Evolutionary conservation across 1,284 basidiomycete genomes (phyloP), one percentile per base, ranked within the genome.

Genomic region (Neotropicomus parvogracilis): DNA sequence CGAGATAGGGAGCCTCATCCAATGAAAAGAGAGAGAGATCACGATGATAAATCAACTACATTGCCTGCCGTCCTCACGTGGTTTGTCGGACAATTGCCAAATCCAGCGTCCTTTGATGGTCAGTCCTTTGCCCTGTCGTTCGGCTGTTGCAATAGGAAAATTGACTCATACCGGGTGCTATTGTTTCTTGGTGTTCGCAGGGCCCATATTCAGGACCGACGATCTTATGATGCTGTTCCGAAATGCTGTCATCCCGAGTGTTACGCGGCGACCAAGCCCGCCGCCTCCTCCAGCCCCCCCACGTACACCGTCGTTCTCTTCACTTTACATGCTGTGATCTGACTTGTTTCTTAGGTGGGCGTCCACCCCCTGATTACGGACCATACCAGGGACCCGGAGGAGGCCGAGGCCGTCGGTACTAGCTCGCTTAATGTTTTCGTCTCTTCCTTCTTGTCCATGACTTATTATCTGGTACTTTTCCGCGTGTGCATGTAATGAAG

Each of bases 121-220:
- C 51, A 56, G 83, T 77, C 28, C 27, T 10, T 6, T 31, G 20
- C 20, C 28, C 20, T 33, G n/a, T 39, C 11, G 16, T 41, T 58
- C 39, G 50, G 34, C 52, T 36, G 43, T 46, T 28, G 36, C 19
- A 51, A 44, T 39, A 38, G 50, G 58, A 52, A 55, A 38, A 16
- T 35, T 57, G 45, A 66, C 59, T 57, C 50, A 43, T 53, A 5
- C 21, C 21, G 44, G 6, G 14, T 42, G 28, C 21, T 49, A 32
- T 54, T 31, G 21, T 51, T 14, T 37, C 54, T 38, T 59, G 47
- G 43, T 52, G 38, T 54, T 57, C 54, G 36, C 54, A 92, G 91
- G 91, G 3, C 91, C 91, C 14, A 77, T 91, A 31, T 93, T 94
- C 72, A 78, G 88, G 45, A 85, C 86, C 3, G 91, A 94, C 41